These are phyloP conservation scores for Fusarium verrucosum DNA, from an alignment of 2,329 filamentous ascomycete genomes.

Conservation along the genomic window DNA sequence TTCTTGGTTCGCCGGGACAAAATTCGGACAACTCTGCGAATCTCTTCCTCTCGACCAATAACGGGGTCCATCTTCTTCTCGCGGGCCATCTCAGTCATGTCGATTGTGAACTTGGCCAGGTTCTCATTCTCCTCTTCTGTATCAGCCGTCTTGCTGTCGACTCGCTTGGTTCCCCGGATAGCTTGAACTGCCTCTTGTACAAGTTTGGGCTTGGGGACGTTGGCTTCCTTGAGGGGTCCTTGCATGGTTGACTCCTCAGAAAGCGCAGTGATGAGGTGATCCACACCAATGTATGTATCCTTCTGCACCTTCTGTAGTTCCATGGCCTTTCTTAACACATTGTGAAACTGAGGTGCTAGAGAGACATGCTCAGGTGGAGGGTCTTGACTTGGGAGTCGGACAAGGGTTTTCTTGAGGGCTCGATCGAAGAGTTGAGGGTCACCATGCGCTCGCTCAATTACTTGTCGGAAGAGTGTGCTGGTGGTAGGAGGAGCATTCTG, in stretches of 20 bases:
- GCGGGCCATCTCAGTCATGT: slow-evolving; percentile 95
- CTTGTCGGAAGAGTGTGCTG: slow-evolving; percentile 89
- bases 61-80: slow-evolving; percentile 98
- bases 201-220: slow-evolving; percentile 89
- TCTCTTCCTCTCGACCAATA: slow-evolving; percentile 96
- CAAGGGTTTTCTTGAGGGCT: slow-evolving; percentile 88
- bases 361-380: slow-evolving; percentile 90
- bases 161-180: slow-evolving; percentile 90
- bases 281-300: slow-evolving; percentile 91
- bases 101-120: slow-evolving; percentile 96
- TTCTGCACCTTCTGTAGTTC: slow-evolving; percentile 98
- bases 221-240: slow-evolving; percentile 80
- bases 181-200: slow-evolving; percentile 90
- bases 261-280: slow-evolving; percentile 89
- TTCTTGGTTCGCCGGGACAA: slow-evolving; percentile 95
- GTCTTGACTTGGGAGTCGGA: slow-evolving; percentile 92
- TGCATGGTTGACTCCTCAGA: slow-evolving; percentile 82
- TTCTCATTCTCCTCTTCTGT: slow-evolving; percentile 93
- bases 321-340: slow-evolving; percentile 82
- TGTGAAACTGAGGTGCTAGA: slow-evolving; percentile 82
- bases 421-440: slow-evolving; percentile 90
- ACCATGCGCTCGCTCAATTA: slow-evolving; percentile 91
- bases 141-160: slow-evolving; percentile 96
- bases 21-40: slow-evolving; percentile 89
- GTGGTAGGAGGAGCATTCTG: slow-evolving; percentile 75